phyloP scores from a whole-genome alignment of 768 basidiomycete genomes.

The Rhodocollybia butyracea region DNA sequence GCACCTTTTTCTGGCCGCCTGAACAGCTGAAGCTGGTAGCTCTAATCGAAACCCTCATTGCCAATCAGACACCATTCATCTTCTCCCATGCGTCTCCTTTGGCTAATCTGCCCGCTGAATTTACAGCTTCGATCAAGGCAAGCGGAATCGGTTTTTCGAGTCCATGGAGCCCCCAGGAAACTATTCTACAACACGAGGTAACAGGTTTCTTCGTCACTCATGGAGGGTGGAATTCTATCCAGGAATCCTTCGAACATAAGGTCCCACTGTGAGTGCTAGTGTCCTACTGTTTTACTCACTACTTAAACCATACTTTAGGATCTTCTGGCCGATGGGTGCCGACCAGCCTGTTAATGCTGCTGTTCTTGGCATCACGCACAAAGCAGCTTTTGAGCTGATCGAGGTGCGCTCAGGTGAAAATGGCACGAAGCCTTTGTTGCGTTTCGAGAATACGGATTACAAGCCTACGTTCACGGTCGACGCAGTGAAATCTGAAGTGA shows the following conservation, averaged over 20 bases:
- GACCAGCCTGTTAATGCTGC: constrained; percentile 6
- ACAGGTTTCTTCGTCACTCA: constrained; percentile 6
- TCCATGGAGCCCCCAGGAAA: constrained; percentile 4
- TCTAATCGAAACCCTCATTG: constrained; percentile 1
- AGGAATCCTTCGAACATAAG: not conserved
- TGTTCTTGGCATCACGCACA: not conserved
- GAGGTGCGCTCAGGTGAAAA: constrained; percentile 5
- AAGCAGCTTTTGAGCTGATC: constrained; percentile 7
- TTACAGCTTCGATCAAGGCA: not conserved
- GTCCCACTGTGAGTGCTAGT: constrained; percentile 3
- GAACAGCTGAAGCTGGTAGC: not conserved
- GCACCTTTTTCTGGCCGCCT: constrained; percentile 6
- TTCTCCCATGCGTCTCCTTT: not conserved
- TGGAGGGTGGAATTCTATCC: constrained; percentile 8
- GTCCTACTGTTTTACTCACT: no score
- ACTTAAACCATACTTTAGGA: not conserved
- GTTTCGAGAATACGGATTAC: not conserved
- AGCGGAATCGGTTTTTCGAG: not conserved
- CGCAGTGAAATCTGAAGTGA: not conserved
- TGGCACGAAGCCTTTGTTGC: not conserved
- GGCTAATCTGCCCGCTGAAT: not conserved
- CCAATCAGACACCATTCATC: not conserved
- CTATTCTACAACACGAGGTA: not conserved
- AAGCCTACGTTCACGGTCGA: constrained; percentile 2
- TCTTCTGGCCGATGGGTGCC: constrained; percentile 4